Evolutionary conservation across 768 basidiomycete species (phyloP), one percentile per base, ranked within the genome.

Genomic region (Pleurotus giganteus): DNA sequence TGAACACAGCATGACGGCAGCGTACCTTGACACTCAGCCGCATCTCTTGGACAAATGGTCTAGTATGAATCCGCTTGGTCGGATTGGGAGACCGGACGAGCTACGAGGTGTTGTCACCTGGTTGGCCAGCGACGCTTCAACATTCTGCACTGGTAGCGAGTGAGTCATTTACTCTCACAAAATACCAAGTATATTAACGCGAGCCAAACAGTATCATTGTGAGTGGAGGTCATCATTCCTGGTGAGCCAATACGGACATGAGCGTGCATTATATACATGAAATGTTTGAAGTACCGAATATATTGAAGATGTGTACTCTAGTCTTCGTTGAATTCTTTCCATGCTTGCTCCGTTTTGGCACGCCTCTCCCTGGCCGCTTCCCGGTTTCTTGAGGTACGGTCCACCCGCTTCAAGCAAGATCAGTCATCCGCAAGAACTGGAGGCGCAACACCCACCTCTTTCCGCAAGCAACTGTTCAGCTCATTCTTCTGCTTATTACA

Each of bases 131-230:
- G 87, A 89, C 55, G 88, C 89, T 44, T 87, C 85, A 3, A 86
- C 80, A 27, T 91, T 85, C 65, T 89, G 86, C 63, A 91, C 89
- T 0, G 88, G 88, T 1, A 89, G 88, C 85, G 88, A 90, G 88
- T 90, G 62, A 51, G 87, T 83, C 34, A n/a, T 45, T 15, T 29
- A 7, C 13, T 4, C 28, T 47, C 47, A 50, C 27, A 53, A 57
- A 57, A 56, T 29, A 56, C 37, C 47, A 3, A 49, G 49, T 53
- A 28, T 45, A 50, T 23, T 53, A 34, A 24, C 27, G 37, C 17
- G 9, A 23, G n/a, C 23, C 28, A 13, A 17, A 24, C 63, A 85
- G 83, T 61, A 84, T 85, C 56, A 62, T 85, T 23, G 83, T 85
- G 41, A 80, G 71, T 59, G 84, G 84, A 27, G 84, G 84, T 19